Conservation (phyloP, 164 flowering plant genomes). For the Hamamelis virginiana region DNA sequence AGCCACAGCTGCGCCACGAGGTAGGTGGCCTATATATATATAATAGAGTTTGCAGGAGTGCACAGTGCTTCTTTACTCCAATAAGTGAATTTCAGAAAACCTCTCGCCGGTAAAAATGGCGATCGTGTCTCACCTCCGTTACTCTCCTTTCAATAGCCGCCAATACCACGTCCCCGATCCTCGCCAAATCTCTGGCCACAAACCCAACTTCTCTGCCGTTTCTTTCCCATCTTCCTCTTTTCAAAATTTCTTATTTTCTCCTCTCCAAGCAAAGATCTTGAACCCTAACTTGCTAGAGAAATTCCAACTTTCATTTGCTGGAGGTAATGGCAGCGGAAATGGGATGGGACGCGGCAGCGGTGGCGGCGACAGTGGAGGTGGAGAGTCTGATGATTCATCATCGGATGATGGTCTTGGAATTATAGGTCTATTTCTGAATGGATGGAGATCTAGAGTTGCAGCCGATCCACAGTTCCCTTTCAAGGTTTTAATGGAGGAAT, state of each 20-base stretch:
- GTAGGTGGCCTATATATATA: too few relatives aligned
- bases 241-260: slow-evolving; percentile 11
- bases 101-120: too few relatives aligned
- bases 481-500: slow-evolving; percentile 92
- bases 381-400: slow-evolving; percentile 24
- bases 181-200: too few relatives aligned
- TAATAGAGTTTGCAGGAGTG: too few relatives aligned
- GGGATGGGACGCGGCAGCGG: slow-evolving; percentile 14
- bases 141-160: slow-evolving; percentile 18
- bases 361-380: slow-evolving; percentile 17
- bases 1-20: slow-evolving; percentile 94
- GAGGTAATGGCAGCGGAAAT: slow-evolving; percentile 6
- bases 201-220: background rate
- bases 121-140: slow-evolving; percentile 31
- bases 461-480: slow-evolving; percentile 97
- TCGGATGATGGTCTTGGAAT: slow-evolving; percentile 64
- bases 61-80: too few relatives aligned
- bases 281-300: slow-evolving; percentile 72
- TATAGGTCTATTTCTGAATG: slow-evolving; percentile 56
- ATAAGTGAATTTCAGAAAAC: too few relatives aligned
- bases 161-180: too few relatives aligned
- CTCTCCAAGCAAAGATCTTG: slow-evolving; percentile 8
- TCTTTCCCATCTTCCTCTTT: slow-evolving; percentile 9
- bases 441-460: slow-evolving; percentile 86
- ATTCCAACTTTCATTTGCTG: slow-evolving; percentile 23